phyloP scores from a whole-genome alignment of 148 eudicot species.

The Nepenthes mirabilis region DNA sequence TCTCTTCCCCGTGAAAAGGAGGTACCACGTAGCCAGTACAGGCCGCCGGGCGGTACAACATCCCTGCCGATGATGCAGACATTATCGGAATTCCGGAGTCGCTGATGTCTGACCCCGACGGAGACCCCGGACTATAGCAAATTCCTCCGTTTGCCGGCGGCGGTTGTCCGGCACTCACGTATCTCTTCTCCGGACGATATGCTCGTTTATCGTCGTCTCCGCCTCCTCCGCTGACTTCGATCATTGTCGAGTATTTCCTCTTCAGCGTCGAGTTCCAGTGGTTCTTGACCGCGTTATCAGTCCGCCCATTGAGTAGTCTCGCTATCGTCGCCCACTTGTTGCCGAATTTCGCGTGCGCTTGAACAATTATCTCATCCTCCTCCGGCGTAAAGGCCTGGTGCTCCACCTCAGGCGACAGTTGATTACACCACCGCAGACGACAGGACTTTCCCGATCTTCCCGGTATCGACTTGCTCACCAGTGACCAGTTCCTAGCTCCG shows the following conservation, averaged over 20 bases:
- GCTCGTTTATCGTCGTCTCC: constrained; percentile 1
- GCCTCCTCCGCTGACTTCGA: neutral
- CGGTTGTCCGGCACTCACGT: constrained; percentile 10
- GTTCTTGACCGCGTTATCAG: constrained; percentile 67
- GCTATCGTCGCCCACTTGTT: constrained; percentile 72
- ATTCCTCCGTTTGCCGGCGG: constrained; percentile 5
- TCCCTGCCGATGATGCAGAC: neutral
- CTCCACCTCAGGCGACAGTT: constrained; percentile 60
- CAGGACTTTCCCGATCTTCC: constrained; percentile 67
- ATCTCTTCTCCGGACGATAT: constrained; percentile 16
- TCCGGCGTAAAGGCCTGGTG: constrained; percentile 42
- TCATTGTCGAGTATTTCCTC: constrained; percentile 19
- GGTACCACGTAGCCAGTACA: neutral
- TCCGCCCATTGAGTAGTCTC: constrained; percentile 40
- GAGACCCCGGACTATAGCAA: constrained; percentile 7
- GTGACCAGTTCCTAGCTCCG: constrained; percentile 55
- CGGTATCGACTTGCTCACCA: constrained; percentile 34
- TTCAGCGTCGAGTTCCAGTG: constrained; percentile 76
- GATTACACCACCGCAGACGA: constrained; percentile 68
- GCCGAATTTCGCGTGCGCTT: constrained; percentile 34
- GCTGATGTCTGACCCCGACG: constrained; percentile 32
- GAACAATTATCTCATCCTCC: constrained; percentile 39
- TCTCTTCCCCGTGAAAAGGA: constrained; percentile 1
- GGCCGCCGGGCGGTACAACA: neutral
- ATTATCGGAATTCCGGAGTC: constrained; percentile 14